Evolutionary conservation across 2,329 filamentous ascomycete genomes (phyloP), one percentile per base, ranked within the genome.

Genomic region (Dothistroma pini): DNA sequence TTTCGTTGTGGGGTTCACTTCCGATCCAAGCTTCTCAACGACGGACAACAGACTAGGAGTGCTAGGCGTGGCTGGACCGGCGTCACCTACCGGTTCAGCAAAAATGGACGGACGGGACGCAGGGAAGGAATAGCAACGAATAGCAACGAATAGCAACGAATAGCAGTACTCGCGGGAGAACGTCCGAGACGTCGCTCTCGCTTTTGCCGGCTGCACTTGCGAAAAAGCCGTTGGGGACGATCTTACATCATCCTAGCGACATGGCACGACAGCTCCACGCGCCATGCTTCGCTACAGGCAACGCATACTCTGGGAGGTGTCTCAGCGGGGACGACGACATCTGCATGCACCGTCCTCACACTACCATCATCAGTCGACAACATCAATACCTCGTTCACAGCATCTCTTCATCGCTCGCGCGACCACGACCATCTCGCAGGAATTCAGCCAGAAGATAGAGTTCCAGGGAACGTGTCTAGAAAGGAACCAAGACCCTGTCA

Each of bases 1-100:
- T 53, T 53, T 35, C 51, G 51, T 53, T 53, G 51, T 53, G 51
- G 51, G 51, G 51, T 32, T 32, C 22, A 44, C 41, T 44, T 44
- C 41, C 21, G 25, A 32, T n/a, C 31, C 12, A 53, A 53, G 51
- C 51, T 53, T 53, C 51, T 35, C 51, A 53, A 53, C 51, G 29
- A n/a, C 31, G 51, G 51, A 35, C n/a, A 53, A 35, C 51, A 35
- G 29, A 9, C 29, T 25, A 32, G 29, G 8, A 29, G 16, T 52
- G 22, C 49, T 50, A n/a, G 16, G 11, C 16, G 11, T 50, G 47
- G n/a, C 49, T 52, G 49, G 49, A 52, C 49, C 49, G 16, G 49
- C 49, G 31, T 52, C 49, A 29, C 21, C 16, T 52, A n/a, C 8
- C 21, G 29, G 11, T 16, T n/a, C 29, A n/a, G 21, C 49, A 52